Percentiles rank a stretch among this genome's conserved stretches.
phyloP scores from a whole-genome alignment of 345 rosid species.

The Lepidium sativum region DNA sequence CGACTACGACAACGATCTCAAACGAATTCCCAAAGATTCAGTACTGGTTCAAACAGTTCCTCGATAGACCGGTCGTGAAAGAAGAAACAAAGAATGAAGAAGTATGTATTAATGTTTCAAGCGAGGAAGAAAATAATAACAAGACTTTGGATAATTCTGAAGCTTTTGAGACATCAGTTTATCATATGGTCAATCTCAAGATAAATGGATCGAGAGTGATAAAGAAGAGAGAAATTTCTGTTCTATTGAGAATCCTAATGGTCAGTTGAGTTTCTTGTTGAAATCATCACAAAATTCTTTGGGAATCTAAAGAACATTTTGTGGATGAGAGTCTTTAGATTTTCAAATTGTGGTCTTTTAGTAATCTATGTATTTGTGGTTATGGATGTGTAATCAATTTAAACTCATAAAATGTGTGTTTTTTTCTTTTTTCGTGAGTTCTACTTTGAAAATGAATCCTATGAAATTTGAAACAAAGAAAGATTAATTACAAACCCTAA shows the following conservation, averaged over 20 bases:
- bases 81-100: background rate
- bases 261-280: background rate
- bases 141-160: background rate
- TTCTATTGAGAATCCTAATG: background rate
- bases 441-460: too few relatives aligned
- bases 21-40: background rate
- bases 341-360: background rate
- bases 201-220: background rate
- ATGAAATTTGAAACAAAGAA: too few relatives aligned
- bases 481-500: too few relatives aligned
- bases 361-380: background rate
- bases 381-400: too few relatives aligned
- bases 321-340: background rate
- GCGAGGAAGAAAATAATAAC: background rate
- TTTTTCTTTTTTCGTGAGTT: too few relatives aligned
- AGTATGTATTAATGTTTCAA: background rate
- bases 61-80: background rate
- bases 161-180: background rate
- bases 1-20: background rate
- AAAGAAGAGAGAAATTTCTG: background rate
- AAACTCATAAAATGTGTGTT: too few relatives aligned
- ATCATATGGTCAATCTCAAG: background rate
- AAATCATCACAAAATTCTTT: background rate
- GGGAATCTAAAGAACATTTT: background rate
- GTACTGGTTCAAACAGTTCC: background rate